Conservation (phyloP, 2,329 filamentous ascomycete genomes). For the Phaeosphaeriaceae sp. region DNA sequence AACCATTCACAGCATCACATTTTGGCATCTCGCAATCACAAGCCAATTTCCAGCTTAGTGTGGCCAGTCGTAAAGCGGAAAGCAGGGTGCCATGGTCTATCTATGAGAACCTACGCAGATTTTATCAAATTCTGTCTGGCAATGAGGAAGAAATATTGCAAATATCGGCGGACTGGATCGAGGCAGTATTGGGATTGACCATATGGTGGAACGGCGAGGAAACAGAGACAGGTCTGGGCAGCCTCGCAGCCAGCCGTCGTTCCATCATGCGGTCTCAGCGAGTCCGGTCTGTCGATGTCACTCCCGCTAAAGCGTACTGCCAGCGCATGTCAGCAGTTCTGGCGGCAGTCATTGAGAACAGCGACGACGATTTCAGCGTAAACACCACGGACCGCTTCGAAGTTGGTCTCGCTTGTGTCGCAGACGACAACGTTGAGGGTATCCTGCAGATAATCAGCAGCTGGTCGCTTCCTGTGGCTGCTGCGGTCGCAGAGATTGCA, state of each 20-base stretch:
- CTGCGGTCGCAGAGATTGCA: conserved; percentile 82
- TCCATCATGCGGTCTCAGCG: conserved; percentile 50
- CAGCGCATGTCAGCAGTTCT: conserved; percentile 76
- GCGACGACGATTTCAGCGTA: conserved; percentile 72
- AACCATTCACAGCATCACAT: conserved; percentile 53
- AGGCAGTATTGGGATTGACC: conserved; percentile 81
- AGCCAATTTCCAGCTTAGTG: conserved; percentile 68
- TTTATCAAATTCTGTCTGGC: conserved; percentile 84
- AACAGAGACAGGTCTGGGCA: conserved; percentile 52
- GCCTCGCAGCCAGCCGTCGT: conserved; percentile 54
- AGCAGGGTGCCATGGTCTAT: conserved; percentile 89
- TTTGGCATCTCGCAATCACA: conserved; percentile 52
- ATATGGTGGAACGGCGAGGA: conserved; percentile 91
- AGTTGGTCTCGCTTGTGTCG: conserved; percentile 79
- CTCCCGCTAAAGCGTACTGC: conserved; percentile 72
- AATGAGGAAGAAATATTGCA: conserved; percentile 76
- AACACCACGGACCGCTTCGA: conserved; percentile 79
- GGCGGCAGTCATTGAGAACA: conserved; percentile 67
- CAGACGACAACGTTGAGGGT: conserved; percentile 82
- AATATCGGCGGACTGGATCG: conserved; percentile 87
- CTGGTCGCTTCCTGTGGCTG: conserved; percentile 82
- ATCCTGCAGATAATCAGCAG: conserved; percentile 75
- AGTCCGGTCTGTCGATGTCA: conserved; percentile 57
- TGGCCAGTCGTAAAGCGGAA: conserved; percentile 74
- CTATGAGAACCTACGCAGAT: conserved; percentile 80